Percentiles rank a stretch among this genome's conserved stretches.
Conservation (phyloP, 768 basidiomycete genomes). For the Mrakia gelida region DNA sequence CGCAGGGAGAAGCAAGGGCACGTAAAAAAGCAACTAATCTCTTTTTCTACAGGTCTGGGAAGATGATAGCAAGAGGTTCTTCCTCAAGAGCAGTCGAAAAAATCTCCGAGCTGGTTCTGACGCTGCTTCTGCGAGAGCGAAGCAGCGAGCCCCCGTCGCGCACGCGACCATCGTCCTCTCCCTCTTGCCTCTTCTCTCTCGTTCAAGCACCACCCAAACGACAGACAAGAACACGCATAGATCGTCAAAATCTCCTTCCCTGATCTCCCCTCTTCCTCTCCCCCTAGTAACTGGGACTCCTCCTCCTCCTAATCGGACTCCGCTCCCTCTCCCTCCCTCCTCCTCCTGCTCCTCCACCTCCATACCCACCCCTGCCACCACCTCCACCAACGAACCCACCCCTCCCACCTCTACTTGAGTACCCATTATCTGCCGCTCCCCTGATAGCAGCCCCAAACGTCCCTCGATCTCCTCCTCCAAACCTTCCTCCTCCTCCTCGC, state of each 20-base stretch:
- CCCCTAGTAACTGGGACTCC: slow-evolving; percentile 8
- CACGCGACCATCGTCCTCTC: background rate
- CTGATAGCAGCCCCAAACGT: background rate
- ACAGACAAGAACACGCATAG: too few relatives aligned
- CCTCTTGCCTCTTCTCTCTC: background rate
- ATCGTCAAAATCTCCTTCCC: background rate
- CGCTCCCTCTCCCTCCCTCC: slow-evolving; percentile 5
- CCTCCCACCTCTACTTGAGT: background rate
- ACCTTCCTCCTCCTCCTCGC: slow-evolving; percentile 3
- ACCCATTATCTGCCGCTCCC: background rate
- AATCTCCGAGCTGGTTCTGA: background rate
- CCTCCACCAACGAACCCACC: background rate
- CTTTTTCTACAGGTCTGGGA: too few relatives aligned
- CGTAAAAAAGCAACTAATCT: too few relatives aligned
- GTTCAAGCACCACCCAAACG: background rate
- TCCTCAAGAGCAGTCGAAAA: background rate
- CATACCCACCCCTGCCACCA: background rate
- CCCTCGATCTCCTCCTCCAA: background rate
- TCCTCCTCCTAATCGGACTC: slow-evolving; percentile 2
- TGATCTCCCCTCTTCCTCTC: background rate
- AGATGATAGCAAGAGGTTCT: too few relatives aligned
- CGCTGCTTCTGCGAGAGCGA: background rate
- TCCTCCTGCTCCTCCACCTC: background rate
- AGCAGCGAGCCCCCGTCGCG: background rate
- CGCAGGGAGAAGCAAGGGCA: too few relatives aligned